A percentile compares a stretch with the other conserved stretches of the same genome.
These are phyloP conservation scores for Akebia trifoliata DNA, from an alignment of 164 flowering plant species.

Conservation along the genomic window DNA sequence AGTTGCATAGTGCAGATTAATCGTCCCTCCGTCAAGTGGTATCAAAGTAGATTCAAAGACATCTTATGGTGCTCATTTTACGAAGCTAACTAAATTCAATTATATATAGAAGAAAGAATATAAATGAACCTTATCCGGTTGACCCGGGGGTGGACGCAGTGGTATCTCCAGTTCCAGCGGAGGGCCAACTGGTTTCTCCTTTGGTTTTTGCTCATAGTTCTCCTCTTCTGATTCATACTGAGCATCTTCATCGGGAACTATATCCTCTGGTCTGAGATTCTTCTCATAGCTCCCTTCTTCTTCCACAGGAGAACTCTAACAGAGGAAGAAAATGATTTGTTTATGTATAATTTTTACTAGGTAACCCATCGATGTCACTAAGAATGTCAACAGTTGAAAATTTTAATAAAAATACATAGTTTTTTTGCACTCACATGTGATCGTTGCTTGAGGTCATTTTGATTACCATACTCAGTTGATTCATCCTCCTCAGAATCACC, in stretches of 20 bases:
- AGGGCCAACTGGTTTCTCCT: slow-evolving; percentile 91
- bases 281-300: slow-evolving; percentile 79
- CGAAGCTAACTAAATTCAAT: background rate
- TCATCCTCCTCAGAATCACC: slow-evolving; percentile 98
- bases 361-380: background rate
- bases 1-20: no score
- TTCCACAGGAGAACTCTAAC: slow-evolving; percentile 67
- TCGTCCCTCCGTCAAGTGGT: no score
- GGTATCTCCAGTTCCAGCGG: slow-evolving; percentile 91
- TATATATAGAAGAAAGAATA: slow-evolving; percentile 4
- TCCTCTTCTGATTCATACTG: slow-evolving; percentile 89
- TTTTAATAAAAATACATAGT: background rate
- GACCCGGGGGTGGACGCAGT: slow-evolving; percentile 74
- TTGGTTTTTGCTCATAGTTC: slow-evolving; percentile 49
- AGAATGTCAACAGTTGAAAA: background rate
- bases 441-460: slow-evolving; percentile 55
- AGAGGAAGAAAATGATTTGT: background rate
- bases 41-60: no score
- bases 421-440: slow-evolving; percentile 40
- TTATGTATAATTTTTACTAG: background rate
- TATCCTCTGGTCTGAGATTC: slow-evolving; percentile 70
- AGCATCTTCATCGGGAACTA: slow-evolving; percentile 79
- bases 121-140: slow-evolving; percentile 58
- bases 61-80: no score
- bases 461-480: slow-evolving; percentile 54